These are phyloP conservation scores for Panicum hallii DNA, from an alignment of 202 grass and related monocot species.

Conservation along the genomic window DNA sequence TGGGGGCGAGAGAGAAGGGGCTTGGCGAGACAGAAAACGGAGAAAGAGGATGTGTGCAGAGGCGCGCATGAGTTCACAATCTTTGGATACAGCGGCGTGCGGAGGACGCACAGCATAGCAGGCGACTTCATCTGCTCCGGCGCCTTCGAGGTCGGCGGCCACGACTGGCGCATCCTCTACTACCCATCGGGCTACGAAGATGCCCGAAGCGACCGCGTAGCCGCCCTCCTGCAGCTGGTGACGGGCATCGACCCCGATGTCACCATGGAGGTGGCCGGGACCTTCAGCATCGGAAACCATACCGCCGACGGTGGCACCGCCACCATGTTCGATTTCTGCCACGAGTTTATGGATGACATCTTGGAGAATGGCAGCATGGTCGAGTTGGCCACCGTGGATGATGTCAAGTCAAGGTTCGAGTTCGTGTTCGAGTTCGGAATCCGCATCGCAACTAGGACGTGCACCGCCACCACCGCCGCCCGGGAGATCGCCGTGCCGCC, in stretches of 20 bases:
- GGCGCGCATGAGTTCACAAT: conserved; percentile 8
- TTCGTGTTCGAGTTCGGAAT: not conserved
- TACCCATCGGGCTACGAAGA: not conserved
- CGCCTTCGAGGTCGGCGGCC: not conserved
- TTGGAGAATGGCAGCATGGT: too few relatives aligned
- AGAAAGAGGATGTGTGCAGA: too few relatives aligned
- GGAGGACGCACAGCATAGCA: not conserved
- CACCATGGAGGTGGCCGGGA: too few relatives aligned
- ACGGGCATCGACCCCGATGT: too few relatives aligned
- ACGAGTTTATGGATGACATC: not conserved
- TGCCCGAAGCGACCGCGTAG: too few relatives aligned
- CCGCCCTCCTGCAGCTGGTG: too few relatives aligned
- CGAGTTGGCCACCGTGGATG: not conserved
- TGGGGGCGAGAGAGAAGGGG: too few relatives aligned
- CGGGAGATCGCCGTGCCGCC: not conserved
- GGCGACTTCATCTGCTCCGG: not conserved
- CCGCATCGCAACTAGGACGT: too few relatives aligned
- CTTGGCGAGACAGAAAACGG: too few relatives aligned
- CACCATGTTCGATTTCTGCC: not conserved
- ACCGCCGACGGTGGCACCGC: too few relatives aligned
- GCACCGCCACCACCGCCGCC: not conserved
- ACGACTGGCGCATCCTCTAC: not conserved
- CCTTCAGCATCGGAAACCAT: too few relatives aligned
- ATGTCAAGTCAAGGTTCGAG: not conserved
- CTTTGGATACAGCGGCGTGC: not conserved